Base-by-base conservation (phyloP, 129 eudicot species). In the Erigeron canadensis region DNA sequence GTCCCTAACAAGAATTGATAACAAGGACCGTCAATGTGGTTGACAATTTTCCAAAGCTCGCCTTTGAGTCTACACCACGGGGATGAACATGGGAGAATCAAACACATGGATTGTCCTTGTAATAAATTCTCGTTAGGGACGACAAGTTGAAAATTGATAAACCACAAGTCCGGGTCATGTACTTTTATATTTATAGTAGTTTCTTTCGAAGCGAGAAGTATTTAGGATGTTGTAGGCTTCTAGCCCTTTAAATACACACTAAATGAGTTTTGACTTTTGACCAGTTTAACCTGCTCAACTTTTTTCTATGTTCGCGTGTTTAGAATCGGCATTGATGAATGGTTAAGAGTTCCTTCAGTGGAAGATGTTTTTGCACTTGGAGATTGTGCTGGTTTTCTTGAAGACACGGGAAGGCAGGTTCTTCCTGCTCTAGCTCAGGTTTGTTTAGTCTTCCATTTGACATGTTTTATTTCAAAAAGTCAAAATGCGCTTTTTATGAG, bases 401-500 rank as follows among this genome's bases (percentile, higher is more conserved):
- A 94, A 77, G 75, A 82, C 40, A 88, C 95, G 0, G 98, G 98
- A 71, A 80, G 57, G 78, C 90, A 75, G 40, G 97, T 90, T 42
- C 98, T 94, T 82, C 98, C 98, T 50, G 96, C 98, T 75, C 82
- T 94, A 61, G 98, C 98, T 74, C 98, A 94, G 98, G 98, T 93
- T 19, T 13, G 88, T 37, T 47, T 53, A 41, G 70, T 59, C 21
- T 77, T 51, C 11, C 16, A 67, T 38, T 67, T 68, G 18, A 18
- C 18, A 45, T 23, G 41, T 48, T 63, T 69, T 70, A 77, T 56
- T 45, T 77, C 50, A 41, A 8, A 60, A 69, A 62, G 77, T 72
- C 63, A 53, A 68, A 61, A 57, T 38, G n/a, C 43, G 19, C 47
- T 46, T 39, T 59, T 58, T 18, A 74, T 21, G 7, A 4, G 40